Percentiles rank a stretch among this genome's conserved stretches.
Conservation (phyloP, 768 basidiomycete species). For the Hypsizygus marmoreus region DNA sequence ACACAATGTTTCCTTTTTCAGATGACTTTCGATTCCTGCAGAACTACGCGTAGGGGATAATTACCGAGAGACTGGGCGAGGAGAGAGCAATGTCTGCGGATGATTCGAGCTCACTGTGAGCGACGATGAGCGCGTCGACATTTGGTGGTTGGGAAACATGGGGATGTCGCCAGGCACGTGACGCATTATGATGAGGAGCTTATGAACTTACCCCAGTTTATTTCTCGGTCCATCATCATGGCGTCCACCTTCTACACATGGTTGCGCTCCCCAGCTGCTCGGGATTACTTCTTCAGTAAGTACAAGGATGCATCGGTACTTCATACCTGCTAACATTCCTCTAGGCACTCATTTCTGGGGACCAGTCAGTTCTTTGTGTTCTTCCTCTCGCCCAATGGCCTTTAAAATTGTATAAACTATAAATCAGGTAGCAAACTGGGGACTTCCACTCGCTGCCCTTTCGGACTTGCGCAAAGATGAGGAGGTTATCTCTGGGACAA, state of each 20-base stretch:
- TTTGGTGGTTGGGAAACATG: too few species aligned
- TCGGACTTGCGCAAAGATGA: conserved; percentile 92
- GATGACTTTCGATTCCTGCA: not conserved
- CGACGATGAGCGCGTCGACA: too few species aligned
- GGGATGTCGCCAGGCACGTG: too few species aligned
- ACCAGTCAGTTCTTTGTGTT: conserved; percentile 72
- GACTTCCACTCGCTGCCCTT: conserved; percentile 91
- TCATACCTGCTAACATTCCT: conserved; percentile 7
- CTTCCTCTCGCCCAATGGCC: conserved; percentile 3
- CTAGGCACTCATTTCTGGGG: conserved; percentile 98
- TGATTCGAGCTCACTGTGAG: too few species aligned
- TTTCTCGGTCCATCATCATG: conserved; percentile 46
- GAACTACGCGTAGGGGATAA: too few species aligned
- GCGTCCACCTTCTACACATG: conserved; percentile 85
- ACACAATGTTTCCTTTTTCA: conserved; percentile 39
- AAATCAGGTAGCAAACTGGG: conserved; percentile 94
- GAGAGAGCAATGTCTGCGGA: too few species aligned
- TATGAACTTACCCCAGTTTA: not conserved
- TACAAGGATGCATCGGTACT: conserved; percentile 12
- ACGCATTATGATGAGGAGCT: not conserved
- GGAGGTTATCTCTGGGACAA: conserved; percentile 94
- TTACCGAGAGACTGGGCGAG: too few species aligned
- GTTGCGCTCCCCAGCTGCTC: conserved; percentile 88
- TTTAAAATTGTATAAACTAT: conserved; percentile 2
- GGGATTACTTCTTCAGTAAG: conserved; percentile 95